Evolutionary conservation across 2,329 filamentous ascomycete genomes (phyloP).

Genomic region (Lecanosticta acicola): DNA sequence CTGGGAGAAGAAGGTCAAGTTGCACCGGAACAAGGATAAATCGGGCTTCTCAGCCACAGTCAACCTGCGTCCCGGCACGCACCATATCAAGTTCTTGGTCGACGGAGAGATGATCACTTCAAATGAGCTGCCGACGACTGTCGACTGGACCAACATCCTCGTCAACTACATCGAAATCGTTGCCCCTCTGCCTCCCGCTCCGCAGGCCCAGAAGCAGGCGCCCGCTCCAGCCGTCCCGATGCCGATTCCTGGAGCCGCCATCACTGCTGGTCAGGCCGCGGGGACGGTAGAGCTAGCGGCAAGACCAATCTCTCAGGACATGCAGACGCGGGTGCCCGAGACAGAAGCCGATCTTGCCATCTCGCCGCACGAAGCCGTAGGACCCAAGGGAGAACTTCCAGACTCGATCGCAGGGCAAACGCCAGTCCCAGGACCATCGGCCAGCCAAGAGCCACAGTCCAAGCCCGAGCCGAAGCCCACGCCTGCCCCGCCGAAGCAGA

Average conservation of each 20-base stretch:
- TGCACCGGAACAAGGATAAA: slow-evolving; percentile 60
- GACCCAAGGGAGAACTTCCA: slow-evolving; percentile 12
- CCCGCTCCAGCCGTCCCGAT: slow-evolving; percentile 28
- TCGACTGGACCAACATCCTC: slow-evolving; percentile 95
- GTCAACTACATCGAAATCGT: slow-evolving; percentile 95
- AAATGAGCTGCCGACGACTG: slow-evolving; percentile 80
- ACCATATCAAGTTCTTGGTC: slow-evolving; percentile 94
- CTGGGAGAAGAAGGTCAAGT: slow-evolving; percentile 89
- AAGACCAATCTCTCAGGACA: slow-evolving; percentile 54
- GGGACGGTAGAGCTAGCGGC: slow-evolving; percentile 17
- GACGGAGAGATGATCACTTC: slow-evolving; percentile 91
- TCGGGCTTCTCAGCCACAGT: slow-evolving; percentile 67
- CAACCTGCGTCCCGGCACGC: slow-evolving; percentile 83
- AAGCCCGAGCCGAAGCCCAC: slow-evolving; percentile 13
- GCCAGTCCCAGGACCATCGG: slow-evolving; percentile 7
- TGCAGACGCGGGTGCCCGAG: slow-evolving; percentile 20
- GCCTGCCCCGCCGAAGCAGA: slow-evolving; percentile 20
- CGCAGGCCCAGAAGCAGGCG: slow-evolving; percentile 20
- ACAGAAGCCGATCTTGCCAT: slow-evolving; percentile 18
- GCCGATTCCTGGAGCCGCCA: slow-evolving; percentile 27
- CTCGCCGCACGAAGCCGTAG: slow-evolving; percentile 18
- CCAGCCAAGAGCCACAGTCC: slow-evolving; percentile 9
- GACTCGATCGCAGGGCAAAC: slow-evolving; percentile 8
- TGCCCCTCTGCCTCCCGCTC: slow-evolving; percentile 23
- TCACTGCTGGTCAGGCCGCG: slow-evolving; percentile 21